phyloP scores from a whole-genome alignment of 2,329 filamentous ascomycete species.

The Monosporascus cannonballus region DNA sequence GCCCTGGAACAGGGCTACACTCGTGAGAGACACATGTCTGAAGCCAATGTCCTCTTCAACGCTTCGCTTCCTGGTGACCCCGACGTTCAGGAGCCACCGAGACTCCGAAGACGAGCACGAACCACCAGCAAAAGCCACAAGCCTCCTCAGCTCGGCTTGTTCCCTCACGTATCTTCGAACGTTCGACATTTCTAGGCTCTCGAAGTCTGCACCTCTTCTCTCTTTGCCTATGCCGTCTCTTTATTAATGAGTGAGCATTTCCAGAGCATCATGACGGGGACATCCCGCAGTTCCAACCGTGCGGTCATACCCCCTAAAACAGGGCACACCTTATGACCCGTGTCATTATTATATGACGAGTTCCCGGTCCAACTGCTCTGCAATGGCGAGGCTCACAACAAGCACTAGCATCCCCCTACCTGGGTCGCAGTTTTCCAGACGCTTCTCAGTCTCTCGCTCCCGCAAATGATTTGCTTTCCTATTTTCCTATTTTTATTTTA shows the following conservation, averaged over 20 bases:
- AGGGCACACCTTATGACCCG: too few species aligned
- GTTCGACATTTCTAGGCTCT: background rate
- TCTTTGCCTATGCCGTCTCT: background rate
- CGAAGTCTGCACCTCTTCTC: background rate
- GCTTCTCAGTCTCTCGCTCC: conserved; percentile 8
- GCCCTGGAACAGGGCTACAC: conserved; percentile 6
- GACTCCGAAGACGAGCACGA: conserved; percentile 24
- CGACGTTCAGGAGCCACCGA: conserved; percentile 12
- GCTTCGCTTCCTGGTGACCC: conserved; percentile 9
- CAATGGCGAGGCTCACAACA: conserved; percentile 1
- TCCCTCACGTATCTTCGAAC: conserved; percentile 15
- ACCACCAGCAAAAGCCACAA: conserved; percentile 25
- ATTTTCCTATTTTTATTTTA: background rate
- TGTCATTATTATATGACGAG: too few species aligned
- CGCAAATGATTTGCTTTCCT: conserved; percentile 1
- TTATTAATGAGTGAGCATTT: conserved; percentile 1
- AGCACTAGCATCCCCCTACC: background rate
- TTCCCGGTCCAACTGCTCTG: too few species aligned
- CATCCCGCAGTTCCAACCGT: too few species aligned
- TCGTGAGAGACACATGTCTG: conserved; percentile 24
- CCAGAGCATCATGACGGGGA: too few species aligned
- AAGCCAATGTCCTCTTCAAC: conserved; percentile 21
- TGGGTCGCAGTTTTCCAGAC: background rate
- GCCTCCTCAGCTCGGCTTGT: conserved; percentile 24
- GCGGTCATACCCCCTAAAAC: too few species aligned